These are phyloP conservation scores for Crithidia acanthocephali DNA, from an alignment of 208 protist species.

Conservation along the genomic window DNA sequence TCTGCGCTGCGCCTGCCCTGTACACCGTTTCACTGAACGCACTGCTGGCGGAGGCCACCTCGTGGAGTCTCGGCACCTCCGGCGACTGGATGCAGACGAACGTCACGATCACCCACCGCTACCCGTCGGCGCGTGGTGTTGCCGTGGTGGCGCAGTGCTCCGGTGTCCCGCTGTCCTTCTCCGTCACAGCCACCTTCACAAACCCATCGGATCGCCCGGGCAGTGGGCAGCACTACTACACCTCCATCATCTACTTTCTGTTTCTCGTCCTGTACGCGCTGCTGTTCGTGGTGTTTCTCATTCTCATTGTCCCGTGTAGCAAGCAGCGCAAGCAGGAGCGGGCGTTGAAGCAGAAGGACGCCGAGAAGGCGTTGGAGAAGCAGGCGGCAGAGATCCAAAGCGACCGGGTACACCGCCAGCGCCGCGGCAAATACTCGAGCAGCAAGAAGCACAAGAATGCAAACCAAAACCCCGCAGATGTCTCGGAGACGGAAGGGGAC, in stretches of 20 bases:
- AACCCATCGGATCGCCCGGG: conserved; percentile 28
- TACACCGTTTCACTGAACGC: conserved; percentile 47
- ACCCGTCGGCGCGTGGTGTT: conserved; percentile 33
- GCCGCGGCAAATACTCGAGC: background rate
- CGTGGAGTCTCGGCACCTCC: conserved; percentile 27
- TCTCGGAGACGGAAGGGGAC: no score
- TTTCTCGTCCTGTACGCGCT: conserved; percentile 41
- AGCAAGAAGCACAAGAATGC: background rate
- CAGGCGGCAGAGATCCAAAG: background rate
- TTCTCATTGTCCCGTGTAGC: conserved; percentile 43
- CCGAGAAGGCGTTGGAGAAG: background rate
- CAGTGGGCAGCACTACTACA: conserved; percentile 44
- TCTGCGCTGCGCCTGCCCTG: conserved; percentile 43
- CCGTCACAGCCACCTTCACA: conserved; percentile 34
- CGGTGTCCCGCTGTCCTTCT: conserved; percentile 42
- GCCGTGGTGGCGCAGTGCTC: conserved; percentile 71
- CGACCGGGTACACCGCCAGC: background rate
- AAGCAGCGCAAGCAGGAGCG: conserved; percentile 16
- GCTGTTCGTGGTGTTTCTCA: conserved; percentile 34
- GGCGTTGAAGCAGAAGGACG: conserved; percentile 4
- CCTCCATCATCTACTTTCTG: conserved; percentile 42
- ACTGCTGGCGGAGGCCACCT: conserved; percentile 20
- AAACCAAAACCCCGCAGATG: background rate
- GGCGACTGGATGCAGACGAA: conserved; percentile 21
- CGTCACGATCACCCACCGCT: conserved; percentile 28